These are phyloP conservation scores for Saccharomycopsis crataegensis DNA, from an alignment of 1,139 yeast genomes.

Conservation along the genomic window DNA sequence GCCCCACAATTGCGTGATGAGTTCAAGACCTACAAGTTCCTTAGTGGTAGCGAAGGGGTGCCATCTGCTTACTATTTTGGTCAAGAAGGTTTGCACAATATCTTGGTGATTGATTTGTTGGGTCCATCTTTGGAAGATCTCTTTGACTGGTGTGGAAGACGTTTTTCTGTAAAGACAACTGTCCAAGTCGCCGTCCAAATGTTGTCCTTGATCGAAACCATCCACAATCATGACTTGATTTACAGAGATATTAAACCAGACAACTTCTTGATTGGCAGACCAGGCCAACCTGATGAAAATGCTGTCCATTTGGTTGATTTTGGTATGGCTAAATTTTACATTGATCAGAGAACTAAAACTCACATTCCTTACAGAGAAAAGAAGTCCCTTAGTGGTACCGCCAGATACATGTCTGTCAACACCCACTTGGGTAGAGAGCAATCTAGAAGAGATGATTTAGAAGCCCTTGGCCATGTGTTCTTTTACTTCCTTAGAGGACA, in stretches of 20 bases:
- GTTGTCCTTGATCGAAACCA: constrained; percentile 58
- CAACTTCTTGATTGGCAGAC: constrained; percentile 65
- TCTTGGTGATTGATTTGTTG: constrained; percentile 60
- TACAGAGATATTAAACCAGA: constrained; percentile 77
- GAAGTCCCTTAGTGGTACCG: constrained; percentile 91
- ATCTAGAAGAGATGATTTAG: constrained; percentile 90
- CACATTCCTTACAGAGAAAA: constrained; percentile 96
- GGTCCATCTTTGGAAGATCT: constrained; percentile 76
- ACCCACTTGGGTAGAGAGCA: constrained; percentile 97
- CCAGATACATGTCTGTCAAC: constrained; percentile 95
- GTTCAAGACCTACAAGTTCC: constrained; percentile 62
- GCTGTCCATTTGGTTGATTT: constrained; percentile 69
- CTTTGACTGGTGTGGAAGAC: constrained; percentile 77
- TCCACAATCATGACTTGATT: constrained; percentile 63
- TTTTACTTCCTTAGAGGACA: constrained; percentile 90
- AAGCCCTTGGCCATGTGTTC: constrained; percentile 91
- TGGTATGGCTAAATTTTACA: constrained; percentile 97
- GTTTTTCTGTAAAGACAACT: constrained; percentile 61
- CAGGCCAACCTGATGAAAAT: constrained; percentile 57
- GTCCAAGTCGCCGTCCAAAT: constrained; percentile 70
- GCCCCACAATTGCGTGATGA: constrained; percentile 78
- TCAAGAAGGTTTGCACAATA: constrained; percentile 73
- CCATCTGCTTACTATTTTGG: constrained; percentile 77
- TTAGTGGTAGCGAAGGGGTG: constrained; percentile 54
- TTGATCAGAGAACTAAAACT: constrained; percentile 90